Evolutionary conservation across 768 basidiomycete genomes (phyloP), one percentile per base, ranked within the genome.

Genomic region (Lactifluus hygrophoroides): DNA sequence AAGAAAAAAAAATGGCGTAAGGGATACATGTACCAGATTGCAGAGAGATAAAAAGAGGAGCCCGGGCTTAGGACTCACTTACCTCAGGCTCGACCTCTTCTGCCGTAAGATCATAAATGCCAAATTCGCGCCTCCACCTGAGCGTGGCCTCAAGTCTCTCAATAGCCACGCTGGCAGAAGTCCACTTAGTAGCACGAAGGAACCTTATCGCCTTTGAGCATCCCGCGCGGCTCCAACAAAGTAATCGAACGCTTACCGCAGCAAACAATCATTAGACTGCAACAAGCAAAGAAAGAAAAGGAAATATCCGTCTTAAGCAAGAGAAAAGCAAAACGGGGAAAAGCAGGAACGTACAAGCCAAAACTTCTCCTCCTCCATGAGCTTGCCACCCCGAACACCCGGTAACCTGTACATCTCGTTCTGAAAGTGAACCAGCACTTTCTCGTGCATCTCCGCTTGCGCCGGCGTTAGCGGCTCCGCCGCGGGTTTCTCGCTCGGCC

Each of bases 111-210:
- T 85, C 81, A 62, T 89, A 83, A 17, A 92, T 63, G 13, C 87
- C 86, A 68, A 78, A 93, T 54, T 90, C 88, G 34, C 90, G 77
- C 50, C 91, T 74, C 92, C 92, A 94, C 60, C 76, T 80, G 32
- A 89, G 74, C 1, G 91, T 90, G 21, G 69, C 77, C 67, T 92
- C 87, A 2, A 91, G 69, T 14, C 90, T 77, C 37, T 77, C 74
- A 54, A 90, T 84, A 3, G 82, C 79, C 27, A 69, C 71, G n/a
- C 74, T 67, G 7, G 73, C 69, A 17, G 71, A 68, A 56, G 80
- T 79, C 85, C 89, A 90, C 62, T 91, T 93, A 0, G 81, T 76
- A 2, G 91, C 91, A 43, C 90, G 83, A 37, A 90, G 71, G 69
- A 85, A 92, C 58, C 88, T 85, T 66, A 2, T 49, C 11, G 32